These are phyloP conservation scores for Fistulina hepatica DNA, from an alignment of 1,284 basidiomycete species.

Conservation along the genomic window DNA sequence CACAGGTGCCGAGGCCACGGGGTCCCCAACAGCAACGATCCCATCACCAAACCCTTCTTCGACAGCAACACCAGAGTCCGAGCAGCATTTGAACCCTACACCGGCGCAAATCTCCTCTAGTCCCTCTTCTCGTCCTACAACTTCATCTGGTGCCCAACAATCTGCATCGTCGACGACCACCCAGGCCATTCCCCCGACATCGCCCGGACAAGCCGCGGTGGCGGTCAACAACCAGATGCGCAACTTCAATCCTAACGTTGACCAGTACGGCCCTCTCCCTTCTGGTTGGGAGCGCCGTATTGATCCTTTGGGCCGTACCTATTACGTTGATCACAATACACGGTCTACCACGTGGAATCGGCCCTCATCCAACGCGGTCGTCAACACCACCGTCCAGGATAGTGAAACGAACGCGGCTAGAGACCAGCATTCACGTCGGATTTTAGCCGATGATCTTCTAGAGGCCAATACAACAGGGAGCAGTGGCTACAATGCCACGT, in stretches of 20 bases:
- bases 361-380: slow-evolving; percentile 44
- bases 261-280: slow-evolving; percentile 76
- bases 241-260: slow-evolving; percentile 80
- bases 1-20: slow-evolving; percentile 29
- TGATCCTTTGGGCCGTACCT: slow-evolving; percentile 84
- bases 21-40: slow-evolving; percentile 24
- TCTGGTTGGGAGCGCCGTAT: slow-evolving; percentile 87
- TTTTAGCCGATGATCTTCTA: slow-evolving; percentile 71
- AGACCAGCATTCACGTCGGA: slow-evolving; percentile 67
- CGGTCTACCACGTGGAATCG: slow-evolving; percentile 90
- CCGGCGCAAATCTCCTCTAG: too few relatives aligned
- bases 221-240: slow-evolving; percentile 34
- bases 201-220: slow-evolving; percentile 16
- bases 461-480: slow-evolving; percentile 43
- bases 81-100: slow-evolving; percentile 23
- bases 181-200: slow-evolving; percentile 10
- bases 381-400: slow-evolving; percentile 42
- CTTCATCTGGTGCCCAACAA: slow-evolving; percentile 22
- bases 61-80: slow-evolving; percentile 25
- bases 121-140: slow-evolving; percentile 15
- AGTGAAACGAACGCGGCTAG: slow-evolving; percentile 61
- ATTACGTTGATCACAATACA: slow-evolving; percentile 91
- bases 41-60: slow-evolving; percentile 29
- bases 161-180: slow-evolving; percentile 15
- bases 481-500: slow-evolving; percentile 25